Base-by-base conservation (phyloP, 139 green algal genomes). In the Auxenochlorella protothecoides region DNA sequence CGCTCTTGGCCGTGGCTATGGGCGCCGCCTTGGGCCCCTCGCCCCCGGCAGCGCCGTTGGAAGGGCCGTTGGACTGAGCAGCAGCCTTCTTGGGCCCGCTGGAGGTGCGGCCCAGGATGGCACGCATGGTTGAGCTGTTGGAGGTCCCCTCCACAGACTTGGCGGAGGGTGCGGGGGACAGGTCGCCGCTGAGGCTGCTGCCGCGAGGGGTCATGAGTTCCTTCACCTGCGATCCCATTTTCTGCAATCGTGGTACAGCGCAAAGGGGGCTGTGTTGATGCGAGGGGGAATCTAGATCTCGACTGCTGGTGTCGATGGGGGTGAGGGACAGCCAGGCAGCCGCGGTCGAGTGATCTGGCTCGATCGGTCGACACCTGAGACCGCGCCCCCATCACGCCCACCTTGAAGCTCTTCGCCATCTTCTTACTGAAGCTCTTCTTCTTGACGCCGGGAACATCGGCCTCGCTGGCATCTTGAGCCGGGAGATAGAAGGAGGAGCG, bases 361-460 rank as follows among this genome's bases (percentile, higher is more conserved):
- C 9, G 57, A 9, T 15, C 9, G 57, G 11, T 9, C 9, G 9
- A 62, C 57, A 62, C 57, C 9, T 62, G 9, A 11, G 11, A 62
- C 57, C 9, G 11, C 57, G 9, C 57, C 57, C 11, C 11, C 11
- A 9, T 11, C 57, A 62, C 9, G 63, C 69, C 52, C 52, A 74
- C 69, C 69, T 76, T 76, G 71, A 76, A 60, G n/a, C 16, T 59
- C 53, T 55, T 53, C 27, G 59, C 68, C 10, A 76, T 71, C 57
- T 76, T 76, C n/a, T 66, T 66, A 59, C 14, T 12, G 14, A 76
- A 52, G 62, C 71, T 76, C 71, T 70, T 76, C 62, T 72, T 76
- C 71, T 65, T 76, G 14, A 57, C 60, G 60, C n/a, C 15, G 60
- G 71, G n/a, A 76, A 53, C 55, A 55, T 55, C n/a, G 71, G 71